Evolutionary conservation across 2,329 filamentous ascomycete genomes (phyloP).

Genomic region (Curvularia sp.): DNA sequence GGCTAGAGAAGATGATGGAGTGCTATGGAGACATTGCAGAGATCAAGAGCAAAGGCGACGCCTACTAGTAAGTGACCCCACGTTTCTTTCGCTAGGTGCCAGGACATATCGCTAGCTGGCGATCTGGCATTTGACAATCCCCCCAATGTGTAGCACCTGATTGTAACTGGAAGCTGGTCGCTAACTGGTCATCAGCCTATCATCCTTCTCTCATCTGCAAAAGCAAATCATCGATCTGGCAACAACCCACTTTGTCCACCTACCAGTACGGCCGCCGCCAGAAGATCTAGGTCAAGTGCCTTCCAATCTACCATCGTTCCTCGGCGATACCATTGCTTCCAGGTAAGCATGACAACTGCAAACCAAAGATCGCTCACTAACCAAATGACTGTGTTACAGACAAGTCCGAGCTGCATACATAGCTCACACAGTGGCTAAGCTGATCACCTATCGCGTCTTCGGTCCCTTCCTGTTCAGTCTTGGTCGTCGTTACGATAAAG

Average conservation of each 20-base stretch:
- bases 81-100: constrained; percentile 24
- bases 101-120: constrained; percentile 18
- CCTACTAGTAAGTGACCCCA: constrained; percentile 53
- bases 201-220: constrained; percentile 60
- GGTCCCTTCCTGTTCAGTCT: constrained; percentile 65
- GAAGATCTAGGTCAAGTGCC: constrained; percentile 61
- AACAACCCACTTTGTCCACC: constrained; percentile 60
- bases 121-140: constrained; percentile 17
- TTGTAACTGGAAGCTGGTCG: constrained; percentile 1
- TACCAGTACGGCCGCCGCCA: constrained; percentile 58
- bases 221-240: constrained; percentile 61
- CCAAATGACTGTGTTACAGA: constrained; percentile 30
- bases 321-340: constrained; percentile 60
- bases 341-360: constrained; percentile 34
- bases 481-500: constrained; percentile 61
- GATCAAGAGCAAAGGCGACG: constrained; percentile 54
- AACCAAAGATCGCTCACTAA: not conserved
- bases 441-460: constrained; percentile 64
- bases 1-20: constrained; percentile 54
- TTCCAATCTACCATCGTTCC: constrained; percentile 60
- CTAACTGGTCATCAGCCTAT: constrained; percentile 50
- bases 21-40: constrained; percentile 52
- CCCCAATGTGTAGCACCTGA: constrained; percentile 7
- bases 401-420: constrained; percentile 62
- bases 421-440: constrained; percentile 62